Conservation (phyloP, 768 basidiomycete species). For the Boletus bicolor region DNA sequence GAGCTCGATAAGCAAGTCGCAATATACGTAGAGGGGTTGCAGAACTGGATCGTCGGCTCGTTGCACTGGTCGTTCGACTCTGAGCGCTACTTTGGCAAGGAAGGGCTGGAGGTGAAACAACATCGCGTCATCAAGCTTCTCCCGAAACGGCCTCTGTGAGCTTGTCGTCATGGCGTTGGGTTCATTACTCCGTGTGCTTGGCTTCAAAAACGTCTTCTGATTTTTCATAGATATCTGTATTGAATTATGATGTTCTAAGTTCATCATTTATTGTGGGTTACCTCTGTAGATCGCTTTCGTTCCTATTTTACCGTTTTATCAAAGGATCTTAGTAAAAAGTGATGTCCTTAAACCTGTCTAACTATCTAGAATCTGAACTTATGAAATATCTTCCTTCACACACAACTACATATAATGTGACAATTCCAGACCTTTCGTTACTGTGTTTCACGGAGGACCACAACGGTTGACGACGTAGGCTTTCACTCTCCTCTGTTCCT, state of each 20-base stretch:
- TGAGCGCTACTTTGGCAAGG: conserved; percentile 62
- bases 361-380: conserved; percentile 1
- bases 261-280: neutral
- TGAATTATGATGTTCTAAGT: conserved; percentile 1
- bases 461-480: conserved; percentile 74
- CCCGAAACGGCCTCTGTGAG: conserved; percentile 32
- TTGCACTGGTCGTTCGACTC: conserved; percentile 73
- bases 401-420: neutral
- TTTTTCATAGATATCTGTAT: conserved; percentile 13
- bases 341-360: neutral
- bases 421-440: neutral
- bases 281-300: conserved; percentile 4
- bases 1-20: conserved; percentile 57
- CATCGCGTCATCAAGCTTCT: conserved; percentile 51
- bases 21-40: conserved; percentile 59
- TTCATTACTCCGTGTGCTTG: neutral
- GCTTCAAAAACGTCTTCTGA: neutral
- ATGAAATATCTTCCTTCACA: neutral
- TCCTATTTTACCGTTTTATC: conserved; percentile 11
- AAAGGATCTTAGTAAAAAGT: conserved; percentile 1
- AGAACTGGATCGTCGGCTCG: conserved; percentile 70
- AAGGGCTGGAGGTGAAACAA: conserved; percentile 54
- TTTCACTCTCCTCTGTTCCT: conserved; percentile 77
- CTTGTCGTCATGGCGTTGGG: neutral
- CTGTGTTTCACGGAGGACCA: conserved; percentile 38